These are phyloP conservation scores for Pseudofabraea citricarpa DNA, from an alignment of 2,329 filamentous ascomycete species.

Conservation along the genomic window DNA sequence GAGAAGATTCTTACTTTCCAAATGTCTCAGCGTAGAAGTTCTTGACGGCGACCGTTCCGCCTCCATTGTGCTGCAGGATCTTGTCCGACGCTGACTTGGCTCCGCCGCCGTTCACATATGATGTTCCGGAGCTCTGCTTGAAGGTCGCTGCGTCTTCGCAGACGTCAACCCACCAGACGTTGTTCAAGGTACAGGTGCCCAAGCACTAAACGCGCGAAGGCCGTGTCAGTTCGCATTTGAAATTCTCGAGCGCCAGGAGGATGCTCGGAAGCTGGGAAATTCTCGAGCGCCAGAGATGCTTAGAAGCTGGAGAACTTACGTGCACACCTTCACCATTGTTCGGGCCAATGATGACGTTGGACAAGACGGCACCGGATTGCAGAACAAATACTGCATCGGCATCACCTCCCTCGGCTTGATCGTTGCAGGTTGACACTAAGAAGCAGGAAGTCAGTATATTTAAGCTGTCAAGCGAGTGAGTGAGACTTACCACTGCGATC, in stretches of 20 bases:
- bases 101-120: slow-evolving; percentile 37
- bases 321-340: slow-evolving; percentile 44
- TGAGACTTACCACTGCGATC: not conserved
- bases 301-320: no score
- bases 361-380: slow-evolving; percentile 20
- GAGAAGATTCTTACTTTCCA: no score
- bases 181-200: slow-evolving; percentile 1
- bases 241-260: no score
- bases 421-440: slow-evolving; percentile 1
- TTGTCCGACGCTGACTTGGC: slow-evolving; percentile 37
- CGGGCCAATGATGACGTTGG: slow-evolving; percentile 26
- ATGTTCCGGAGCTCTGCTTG: slow-evolving; percentile 32
- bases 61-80: slow-evolving; percentile 36
- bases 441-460: not conserved
- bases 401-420: slow-evolving; percentile 33
- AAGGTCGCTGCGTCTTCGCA: slow-evolving; percentile 35
- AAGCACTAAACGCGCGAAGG: no score
- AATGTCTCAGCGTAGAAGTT: slow-evolving; percentile 37
- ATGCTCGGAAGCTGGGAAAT: no score
- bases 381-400: slow-evolving; percentile 23
- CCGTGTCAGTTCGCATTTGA: no score
- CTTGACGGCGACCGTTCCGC: slow-evolving; percentile 26
- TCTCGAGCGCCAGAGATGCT: no score
- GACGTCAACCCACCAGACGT: slow-evolving; percentile 21
- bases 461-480: not conserved